These are phyloP conservation scores for Exophiala sp. DNA, from an alignment of 2,329 filamentous ascomycete species.

Conservation along the genomic window DNA sequence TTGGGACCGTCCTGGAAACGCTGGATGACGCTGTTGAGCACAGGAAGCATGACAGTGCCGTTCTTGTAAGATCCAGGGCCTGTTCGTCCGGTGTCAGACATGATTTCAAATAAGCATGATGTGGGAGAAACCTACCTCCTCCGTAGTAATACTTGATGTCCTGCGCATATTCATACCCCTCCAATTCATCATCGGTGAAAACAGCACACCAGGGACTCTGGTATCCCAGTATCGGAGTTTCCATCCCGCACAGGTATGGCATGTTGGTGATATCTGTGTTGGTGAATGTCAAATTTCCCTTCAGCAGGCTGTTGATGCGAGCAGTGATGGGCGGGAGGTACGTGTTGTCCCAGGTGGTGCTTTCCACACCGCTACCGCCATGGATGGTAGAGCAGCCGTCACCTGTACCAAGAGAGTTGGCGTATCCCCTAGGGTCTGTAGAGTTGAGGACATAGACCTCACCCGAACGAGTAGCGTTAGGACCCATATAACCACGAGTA, in stretches of 20 bases:
- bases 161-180: constrained; percentile 64
- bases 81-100: constrained; percentile 17
- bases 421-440: constrained; percentile 51
- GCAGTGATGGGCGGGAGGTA: constrained; percentile 54
- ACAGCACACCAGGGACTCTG: constrained; percentile 62
- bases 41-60: constrained; percentile 60
- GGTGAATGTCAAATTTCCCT: constrained; percentile 54
- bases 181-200: constrained; percentile 60
- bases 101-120: no score
- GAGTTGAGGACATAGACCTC: constrained; percentile 58
- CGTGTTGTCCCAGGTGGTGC: constrained; percentile 47
- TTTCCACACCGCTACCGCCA: constrained; percentile 51
- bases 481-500: constrained; percentile 58
- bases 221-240: constrained; percentile 62
- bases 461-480: constrained; percentile 52
- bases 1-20: constrained; percentile 55
- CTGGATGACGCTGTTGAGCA: constrained; percentile 53
- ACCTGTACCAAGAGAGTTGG: constrained; percentile 62
- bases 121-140: constrained; percentile 10
- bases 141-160: constrained; percentile 68
- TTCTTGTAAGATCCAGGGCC: constrained; percentile 56
- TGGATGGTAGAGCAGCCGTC: constrained; percentile 60
- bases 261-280: constrained; percentile 55
- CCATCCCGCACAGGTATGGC: constrained; percentile 67
- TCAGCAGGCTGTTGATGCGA: constrained; percentile 53